Percentiles rank a stretch among this genome's conserved stretches.
phyloP scores from a whole-genome alignment of 345 rosid species.

The Anacardium occidentale region DNA sequence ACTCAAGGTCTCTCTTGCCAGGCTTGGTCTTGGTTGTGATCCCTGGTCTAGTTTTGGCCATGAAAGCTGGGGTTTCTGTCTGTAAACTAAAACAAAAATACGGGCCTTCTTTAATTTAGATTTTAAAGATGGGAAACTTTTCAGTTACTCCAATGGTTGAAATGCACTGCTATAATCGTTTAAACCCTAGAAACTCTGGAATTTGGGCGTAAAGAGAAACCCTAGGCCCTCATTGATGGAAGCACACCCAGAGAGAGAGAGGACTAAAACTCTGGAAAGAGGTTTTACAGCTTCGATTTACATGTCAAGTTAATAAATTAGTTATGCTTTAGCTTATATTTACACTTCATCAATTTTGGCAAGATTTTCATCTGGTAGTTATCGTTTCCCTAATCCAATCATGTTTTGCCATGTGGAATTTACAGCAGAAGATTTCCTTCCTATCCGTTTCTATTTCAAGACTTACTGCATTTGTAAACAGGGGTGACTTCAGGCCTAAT shows the following conservation, averaged over 20 bases:
- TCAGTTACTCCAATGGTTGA: background rate
- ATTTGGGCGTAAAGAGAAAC: conserved; percentile 22
- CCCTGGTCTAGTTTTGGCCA: conserved; percentile 87
- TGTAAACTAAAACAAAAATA: background rate
- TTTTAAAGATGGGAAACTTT: conserved; percentile 7
- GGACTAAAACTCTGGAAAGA: background rate
- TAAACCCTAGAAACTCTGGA: conserved; percentile 6
- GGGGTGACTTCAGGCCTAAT: too few relatives aligned
- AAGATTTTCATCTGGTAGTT: background rate
- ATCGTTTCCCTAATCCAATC: background rate
- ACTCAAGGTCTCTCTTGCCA: conserved; percentile 53
- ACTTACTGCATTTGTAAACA: too few relatives aligned
- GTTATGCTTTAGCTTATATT: background rate
- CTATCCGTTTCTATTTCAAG: too few relatives aligned
- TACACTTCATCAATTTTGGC: background rate
- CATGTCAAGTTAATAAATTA: background rate
- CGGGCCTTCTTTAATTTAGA: background rate
- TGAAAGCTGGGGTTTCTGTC: conserved; percentile 27
- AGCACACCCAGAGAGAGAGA: background rate
- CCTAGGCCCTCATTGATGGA: conserved; percentile 32
- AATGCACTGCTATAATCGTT: background rate
- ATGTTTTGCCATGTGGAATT: conserved; percentile 1
- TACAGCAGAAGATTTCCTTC: too few relatives aligned
- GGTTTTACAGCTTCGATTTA: conserved; percentile 3
- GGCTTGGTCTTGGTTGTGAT: conserved; percentile 43